Percentiles rank a stretch among this genome's conserved stretches.
phyloP scores from a whole-genome alignment of 176 grass and related monocot species.

The Secale cereale region DNA sequence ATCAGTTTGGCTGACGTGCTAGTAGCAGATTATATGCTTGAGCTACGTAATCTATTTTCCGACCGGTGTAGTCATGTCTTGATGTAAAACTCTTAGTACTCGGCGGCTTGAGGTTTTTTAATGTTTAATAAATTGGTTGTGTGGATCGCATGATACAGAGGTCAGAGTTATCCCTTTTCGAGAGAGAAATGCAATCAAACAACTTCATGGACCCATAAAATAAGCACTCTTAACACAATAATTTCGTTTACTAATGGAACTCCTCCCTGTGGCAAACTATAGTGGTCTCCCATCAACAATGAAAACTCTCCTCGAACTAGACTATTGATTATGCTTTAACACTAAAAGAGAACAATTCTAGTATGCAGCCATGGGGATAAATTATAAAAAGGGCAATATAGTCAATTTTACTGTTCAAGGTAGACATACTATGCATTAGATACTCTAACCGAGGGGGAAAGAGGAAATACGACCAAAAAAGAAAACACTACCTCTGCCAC shows the following conservation, averaged over 20 bases:
- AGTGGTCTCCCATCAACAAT: background rate
- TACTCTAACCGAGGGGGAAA: background rate
- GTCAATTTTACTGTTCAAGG: background rate
- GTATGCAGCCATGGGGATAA: background rate
- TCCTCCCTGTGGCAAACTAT: no score
- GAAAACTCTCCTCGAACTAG: background rate
- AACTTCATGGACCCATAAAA: background rate
- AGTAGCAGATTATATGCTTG: no score
- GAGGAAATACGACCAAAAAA: background rate
- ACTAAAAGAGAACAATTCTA: background rate
- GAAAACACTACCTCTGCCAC: no score
- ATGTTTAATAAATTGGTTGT: no score
- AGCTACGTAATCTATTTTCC: no score
- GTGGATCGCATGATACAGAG: no score
- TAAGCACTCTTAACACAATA: background rate
- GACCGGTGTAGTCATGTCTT: no score
- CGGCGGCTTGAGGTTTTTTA: no score
- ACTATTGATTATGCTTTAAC: background rate
- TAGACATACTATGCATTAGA: background rate
- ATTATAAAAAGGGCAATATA: background rate
- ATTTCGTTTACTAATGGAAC: no score
- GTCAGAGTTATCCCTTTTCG: background rate
- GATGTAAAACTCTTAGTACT: no score
- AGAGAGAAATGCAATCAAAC: background rate
- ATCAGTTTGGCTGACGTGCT: no score